Conservation (phyloP, 805 yeast species). For the Hyphopichia homilentoma region DNA sequence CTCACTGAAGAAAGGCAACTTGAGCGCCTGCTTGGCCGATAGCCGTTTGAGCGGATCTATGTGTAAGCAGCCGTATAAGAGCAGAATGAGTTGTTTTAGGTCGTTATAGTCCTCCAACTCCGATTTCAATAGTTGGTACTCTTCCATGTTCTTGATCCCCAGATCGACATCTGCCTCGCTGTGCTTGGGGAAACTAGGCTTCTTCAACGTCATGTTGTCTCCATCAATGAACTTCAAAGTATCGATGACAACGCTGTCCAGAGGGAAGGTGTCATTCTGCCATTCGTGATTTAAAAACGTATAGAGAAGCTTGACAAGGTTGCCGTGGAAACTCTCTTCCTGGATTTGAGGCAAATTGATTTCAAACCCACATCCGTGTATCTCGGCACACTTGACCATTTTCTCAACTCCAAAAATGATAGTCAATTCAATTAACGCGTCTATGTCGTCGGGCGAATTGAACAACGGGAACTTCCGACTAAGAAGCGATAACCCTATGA, state of each 20-base stretch:
- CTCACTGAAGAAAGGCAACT: slow-evolving; percentile 58
- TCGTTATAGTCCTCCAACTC: slow-evolving; percentile 30
- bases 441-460: slow-evolving; percentile 90
- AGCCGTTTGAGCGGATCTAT: slow-evolving; percentile 56
- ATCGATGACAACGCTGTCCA: slow-evolving; percentile 69
- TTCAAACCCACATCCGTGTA: slow-evolving; percentile 89
- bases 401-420: slow-evolving; percentile 72
- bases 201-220: slow-evolving; percentile 30
- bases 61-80: slow-evolving; percentile 54
- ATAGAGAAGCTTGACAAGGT: slow-evolving; percentile 26
- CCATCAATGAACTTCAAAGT: slow-evolving; percentile 49
- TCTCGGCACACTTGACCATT: slow-evolving; percentile 70
- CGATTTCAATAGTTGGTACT: slow-evolving; percentile 12
- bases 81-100: slow-evolving; percentile 47
- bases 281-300: slow-evolving; percentile 37
- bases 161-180: slow-evolving; percentile 8
- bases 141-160: slow-evolving; percentile 3
- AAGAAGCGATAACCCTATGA: slow-evolving; percentile 73
- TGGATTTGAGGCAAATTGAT: slow-evolving; percentile 21
- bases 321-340: slow-evolving; percentile 22
- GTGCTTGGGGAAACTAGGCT: slow-evolving; percentile 13
- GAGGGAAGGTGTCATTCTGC: slow-evolving; percentile 60
- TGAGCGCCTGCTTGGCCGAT: slow-evolving; percentile 54
- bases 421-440: slow-evolving; percentile 83
- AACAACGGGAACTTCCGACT: slow-evolving; percentile 87